These are phyloP conservation scores for Thalassiosira allenii DNA, from an alignment of 352 stramenopile species.

Conservation along the genomic window DNA sequence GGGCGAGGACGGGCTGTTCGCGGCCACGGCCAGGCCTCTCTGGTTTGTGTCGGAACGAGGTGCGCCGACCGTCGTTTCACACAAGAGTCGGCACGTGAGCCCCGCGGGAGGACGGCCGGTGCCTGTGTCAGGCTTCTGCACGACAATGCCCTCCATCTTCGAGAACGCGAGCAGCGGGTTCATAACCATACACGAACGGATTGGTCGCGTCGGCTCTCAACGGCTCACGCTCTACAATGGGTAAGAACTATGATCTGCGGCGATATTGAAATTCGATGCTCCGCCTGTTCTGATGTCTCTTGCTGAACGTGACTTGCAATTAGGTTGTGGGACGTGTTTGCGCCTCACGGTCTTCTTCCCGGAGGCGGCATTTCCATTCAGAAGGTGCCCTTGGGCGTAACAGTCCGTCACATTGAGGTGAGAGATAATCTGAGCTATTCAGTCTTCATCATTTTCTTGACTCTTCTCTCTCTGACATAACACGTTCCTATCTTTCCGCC, in stretches of 20 bases:
- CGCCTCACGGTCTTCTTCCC: slow-evolving; percentile 70
- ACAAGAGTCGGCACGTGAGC: slow-evolving; percentile 75
- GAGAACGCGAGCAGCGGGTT: slow-evolving; percentile 61
- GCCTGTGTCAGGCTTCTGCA: slow-evolving; percentile 78
- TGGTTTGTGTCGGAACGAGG: slow-evolving; percentile 82
- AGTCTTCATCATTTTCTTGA: too few relatives aligned
- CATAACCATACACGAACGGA: slow-evolving; percentile 83
- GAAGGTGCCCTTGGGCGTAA: slow-evolving; percentile 83
- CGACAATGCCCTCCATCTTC: slow-evolving; percentile 45
- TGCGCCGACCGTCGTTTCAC: slow-evolving; percentile 65
- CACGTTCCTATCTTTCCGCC: too few relatives aligned
- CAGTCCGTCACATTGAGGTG: slow-evolving; percentile 81
- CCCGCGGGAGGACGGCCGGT: slow-evolving; percentile 67
- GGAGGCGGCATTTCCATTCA: slow-evolving; percentile 77
- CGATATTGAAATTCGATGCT: too few relatives aligned
- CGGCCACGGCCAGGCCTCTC: slow-evolving; percentile 64
- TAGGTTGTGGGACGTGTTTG: slow-evolving; percentile 66
- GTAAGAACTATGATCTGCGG: too few relatives aligned
- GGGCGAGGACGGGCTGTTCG: slow-evolving; percentile 79
- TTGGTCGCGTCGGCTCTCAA: slow-evolving; percentile 84
- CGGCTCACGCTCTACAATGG: slow-evolving; percentile 77
- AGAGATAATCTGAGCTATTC: too few relatives aligned
- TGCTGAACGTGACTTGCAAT: too few relatives aligned
- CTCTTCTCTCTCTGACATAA: too few relatives aligned
- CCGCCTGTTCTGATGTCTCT: too few relatives aligned